phyloP scores from a whole-genome alignment of 2,329 filamentous ascomycete species.

The Mariannaea sp. region DNA sequence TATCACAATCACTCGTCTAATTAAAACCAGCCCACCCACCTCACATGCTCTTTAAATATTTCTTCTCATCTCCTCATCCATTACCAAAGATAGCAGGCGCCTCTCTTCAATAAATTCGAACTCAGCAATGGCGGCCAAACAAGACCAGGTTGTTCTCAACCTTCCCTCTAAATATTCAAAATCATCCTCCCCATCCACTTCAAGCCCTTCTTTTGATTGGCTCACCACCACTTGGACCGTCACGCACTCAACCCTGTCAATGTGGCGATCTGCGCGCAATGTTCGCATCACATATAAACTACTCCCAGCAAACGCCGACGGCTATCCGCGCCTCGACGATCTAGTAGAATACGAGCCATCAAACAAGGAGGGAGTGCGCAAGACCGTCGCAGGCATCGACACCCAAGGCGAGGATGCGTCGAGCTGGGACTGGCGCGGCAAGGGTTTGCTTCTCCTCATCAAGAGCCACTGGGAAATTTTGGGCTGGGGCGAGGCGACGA shows the following conservation, averaged over 20 bases:
- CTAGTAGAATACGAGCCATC: constrained; percentile 71
- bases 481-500: constrained; percentile 66
- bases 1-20: too few species aligned
- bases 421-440: constrained; percentile 79
- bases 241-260: constrained; percentile 74
- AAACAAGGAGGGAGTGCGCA: constrained; percentile 53
- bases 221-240: constrained; percentile 73
- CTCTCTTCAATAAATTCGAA: too few species aligned
- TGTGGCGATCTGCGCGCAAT: constrained; percentile 82
- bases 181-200: constrained; percentile 37
- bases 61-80: too few species aligned
- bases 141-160: constrained; percentile 34
- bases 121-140: constrained; percentile 21
- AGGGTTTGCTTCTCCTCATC: constrained; percentile 73
- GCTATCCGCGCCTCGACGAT: constrained; percentile 65
- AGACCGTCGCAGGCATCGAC: constrained; percentile 70
- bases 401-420: constrained; percentile 43
- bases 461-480: constrained; percentile 81
- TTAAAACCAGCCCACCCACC: too few species aligned
- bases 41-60: too few species aligned
- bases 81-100: too few species aligned
- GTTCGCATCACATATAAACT: constrained; percentile 77
- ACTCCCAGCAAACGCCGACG: constrained; percentile 48
- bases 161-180: constrained; percentile 55
- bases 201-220: constrained; percentile 59